Conservation (phyloP, 495 filamentous ascomycete species). For the Neurospora cerealis region DNA sequence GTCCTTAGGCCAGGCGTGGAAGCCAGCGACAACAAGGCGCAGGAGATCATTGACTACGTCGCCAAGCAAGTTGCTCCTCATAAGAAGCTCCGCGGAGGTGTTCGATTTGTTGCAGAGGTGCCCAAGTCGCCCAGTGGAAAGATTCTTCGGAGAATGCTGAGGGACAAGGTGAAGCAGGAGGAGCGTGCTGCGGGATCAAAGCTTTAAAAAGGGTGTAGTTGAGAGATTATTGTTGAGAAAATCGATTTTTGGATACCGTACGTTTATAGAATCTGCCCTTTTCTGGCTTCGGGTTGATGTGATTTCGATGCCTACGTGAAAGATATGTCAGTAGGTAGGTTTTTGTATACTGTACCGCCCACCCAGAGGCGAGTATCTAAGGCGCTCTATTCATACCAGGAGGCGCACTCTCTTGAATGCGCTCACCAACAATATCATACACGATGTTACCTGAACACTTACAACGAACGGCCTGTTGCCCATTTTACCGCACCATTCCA, state of each 20-base stretch:
- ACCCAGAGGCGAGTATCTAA: background rate
- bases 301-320: background rate
- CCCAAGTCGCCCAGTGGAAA: slow-evolving; percentile 85
- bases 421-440: background rate
- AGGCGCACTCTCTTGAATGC: background rate
- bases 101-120: slow-evolving; percentile 70
- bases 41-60: slow-evolving; percentile 56
- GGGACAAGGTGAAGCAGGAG: slow-evolving; percentile 29
- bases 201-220: slow-evolving; percentile 9
- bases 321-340: background rate
- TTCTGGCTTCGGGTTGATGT: background rate
- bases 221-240: background rate
- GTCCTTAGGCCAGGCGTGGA: slow-evolving; percentile 49
- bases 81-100: slow-evolving; percentile 74
- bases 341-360: background rate
- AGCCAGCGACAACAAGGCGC: slow-evolving; percentile 41
- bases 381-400: background rate
- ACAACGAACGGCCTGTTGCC: background rate
- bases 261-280: background rate
- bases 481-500: background rate
- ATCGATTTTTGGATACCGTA: background rate
- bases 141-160: slow-evolving; percentile 65
- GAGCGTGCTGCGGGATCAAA: slow-evolving; percentile 23
- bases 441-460: background rate
- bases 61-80: slow-evolving; percentile 47